Evolutionary conservation across 179 eudicot species (phyloP).

Genomic region (Corrigiola litoralis): DNA sequence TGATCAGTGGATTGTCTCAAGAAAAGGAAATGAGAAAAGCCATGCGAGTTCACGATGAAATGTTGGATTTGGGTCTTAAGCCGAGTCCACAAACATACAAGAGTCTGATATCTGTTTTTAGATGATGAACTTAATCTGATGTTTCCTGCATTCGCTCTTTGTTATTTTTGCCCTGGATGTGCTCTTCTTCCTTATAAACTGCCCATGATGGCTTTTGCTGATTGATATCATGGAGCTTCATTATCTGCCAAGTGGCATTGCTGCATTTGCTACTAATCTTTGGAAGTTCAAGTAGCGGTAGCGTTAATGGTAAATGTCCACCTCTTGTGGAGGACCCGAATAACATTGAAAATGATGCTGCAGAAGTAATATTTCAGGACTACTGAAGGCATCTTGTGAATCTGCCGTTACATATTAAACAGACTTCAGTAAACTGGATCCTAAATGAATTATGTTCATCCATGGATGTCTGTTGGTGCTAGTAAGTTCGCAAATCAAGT

Average conservation of each 20-base stretch:
- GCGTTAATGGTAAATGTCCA: too few relatives aligned
- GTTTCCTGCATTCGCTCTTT: neutral
- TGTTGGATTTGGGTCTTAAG: conserved; percentile 77
- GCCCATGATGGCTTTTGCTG: neutral
- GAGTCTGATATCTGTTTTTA: conserved; percentile 58
- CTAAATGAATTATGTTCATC: too few relatives aligned
- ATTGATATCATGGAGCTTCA: neutral
- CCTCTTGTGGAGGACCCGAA: too few relatives aligned
- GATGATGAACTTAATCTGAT: conserved; percentile 22
- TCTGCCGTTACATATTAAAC: too few relatives aligned
- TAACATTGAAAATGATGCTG: too few relatives aligned
- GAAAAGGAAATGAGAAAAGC: conserved; percentile 72
- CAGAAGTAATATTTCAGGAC: too few relatives aligned
- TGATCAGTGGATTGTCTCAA: conserved; percentile 60
- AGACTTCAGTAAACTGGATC: too few relatives aligned
- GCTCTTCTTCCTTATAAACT: neutral
- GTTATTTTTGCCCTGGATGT: neutral
- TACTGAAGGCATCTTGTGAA: too few relatives aligned
- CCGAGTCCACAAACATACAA: conserved; percentile 61
- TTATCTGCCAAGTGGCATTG: too few relatives aligned
- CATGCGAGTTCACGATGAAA: conserved; percentile 83
- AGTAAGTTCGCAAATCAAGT: too few relatives aligned
- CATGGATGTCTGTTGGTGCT: too few relatives aligned
- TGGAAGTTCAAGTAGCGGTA: too few relatives aligned
- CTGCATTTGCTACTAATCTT: neutral